These are phyloP conservation scores for Coemansia sp. DNA, from an alignment of 192 early-diverging fungal species.

Conservation along the genomic window DNA sequence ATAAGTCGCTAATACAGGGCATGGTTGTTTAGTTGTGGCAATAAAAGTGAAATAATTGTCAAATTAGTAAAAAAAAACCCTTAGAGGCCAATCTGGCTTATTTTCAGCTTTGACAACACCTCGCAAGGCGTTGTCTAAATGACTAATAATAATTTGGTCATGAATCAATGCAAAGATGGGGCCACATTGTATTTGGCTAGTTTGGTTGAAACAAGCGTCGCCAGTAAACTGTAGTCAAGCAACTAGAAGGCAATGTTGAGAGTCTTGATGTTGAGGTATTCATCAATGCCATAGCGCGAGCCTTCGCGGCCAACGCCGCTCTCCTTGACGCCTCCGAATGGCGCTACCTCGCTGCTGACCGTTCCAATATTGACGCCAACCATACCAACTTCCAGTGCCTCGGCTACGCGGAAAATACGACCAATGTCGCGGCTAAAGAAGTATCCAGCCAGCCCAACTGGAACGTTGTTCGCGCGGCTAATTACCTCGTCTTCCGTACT, in stretches of 20 bases:
- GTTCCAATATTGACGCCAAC: conserved; percentile 81
- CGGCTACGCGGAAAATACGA: conserved; percentile 75
- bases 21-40: too few relatives aligned
- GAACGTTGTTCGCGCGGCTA: conserved; percentile 65
- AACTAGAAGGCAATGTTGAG: conserved; percentile 29
- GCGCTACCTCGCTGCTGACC: conserved; percentile 51
- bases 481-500: conserved; percentile 76
- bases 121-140: too few relatives aligned
- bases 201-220: too few relatives aligned
- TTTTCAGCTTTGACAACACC: too few relatives aligned
- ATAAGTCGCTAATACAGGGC: too few relatives aligned
- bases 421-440: conserved; percentile 74
- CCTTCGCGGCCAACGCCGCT: conserved; percentile 58
- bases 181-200: too few relatives aligned
- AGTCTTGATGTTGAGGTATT: conserved; percentile 44
- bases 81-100: too few relatives aligned
- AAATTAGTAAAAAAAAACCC: too few relatives aligned
- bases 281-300: conserved; percentile 51
- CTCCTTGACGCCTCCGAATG: conserved; percentile 65
- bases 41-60: too few relatives aligned
- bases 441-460: conserved; percentile 78
- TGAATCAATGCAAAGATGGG: too few relatives aligned
- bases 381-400: conserved; percentile 80
- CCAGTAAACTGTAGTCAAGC: too few relatives aligned
- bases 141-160: too few relatives aligned